Percentiles rank a stretch among this genome's conserved stretches.
Evolutionary conservation across 1,139 yeast genomes (phyloP).

Genomic region (Sugiyamaella castrensis): DNA sequence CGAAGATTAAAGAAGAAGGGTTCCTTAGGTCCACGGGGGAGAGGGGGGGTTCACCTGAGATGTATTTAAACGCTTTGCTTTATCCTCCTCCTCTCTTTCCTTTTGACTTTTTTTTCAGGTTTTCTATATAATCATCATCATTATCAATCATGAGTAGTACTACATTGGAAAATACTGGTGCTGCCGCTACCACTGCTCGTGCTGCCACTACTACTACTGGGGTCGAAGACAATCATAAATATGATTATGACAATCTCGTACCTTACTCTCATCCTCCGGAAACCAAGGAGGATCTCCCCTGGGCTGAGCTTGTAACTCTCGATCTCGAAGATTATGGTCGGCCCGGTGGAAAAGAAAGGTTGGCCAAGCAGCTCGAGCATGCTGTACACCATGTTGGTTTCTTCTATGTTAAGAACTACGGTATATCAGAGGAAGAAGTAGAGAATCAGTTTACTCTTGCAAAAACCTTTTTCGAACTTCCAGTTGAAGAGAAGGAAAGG

Average conservation of each 20-base stretch:
- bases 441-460: constrained; percentile 11
- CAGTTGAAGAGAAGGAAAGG: constrained; percentile 7
- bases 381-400: constrained; percentile 14
- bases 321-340: constrained; percentile 3
- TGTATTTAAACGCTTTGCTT: too few species aligned
- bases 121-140: too few species aligned
- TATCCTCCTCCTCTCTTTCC: too few species aligned
- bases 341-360: constrained; percentile 9
- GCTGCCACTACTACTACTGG: too few species aligned
- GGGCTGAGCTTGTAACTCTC: constrained; percentile 11
- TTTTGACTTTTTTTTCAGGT: too few species aligned
- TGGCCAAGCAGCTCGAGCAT: constrained; percentile 10
- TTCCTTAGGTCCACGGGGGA: too few species aligned
- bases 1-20: too few species aligned
- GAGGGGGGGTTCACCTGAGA: too few species aligned
- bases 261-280: constrained; percentile 10
- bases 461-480: constrained; percentile 7
- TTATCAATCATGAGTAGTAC: too few species aligned
- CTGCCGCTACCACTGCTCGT: too few species aligned
- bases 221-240: too few species aligned
- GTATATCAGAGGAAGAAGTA: constrained; percentile 9
- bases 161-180: too few species aligned
- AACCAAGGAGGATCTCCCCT: constrained; percentile 7
- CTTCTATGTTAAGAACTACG: constrained; percentile 12
- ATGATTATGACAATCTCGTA: neutral